Evolutionary conservation across 2,329 filamentous ascomycete genomes (phyloP).

Genomic region (Xenosphaeropsis pyriputrescens): DNA sequence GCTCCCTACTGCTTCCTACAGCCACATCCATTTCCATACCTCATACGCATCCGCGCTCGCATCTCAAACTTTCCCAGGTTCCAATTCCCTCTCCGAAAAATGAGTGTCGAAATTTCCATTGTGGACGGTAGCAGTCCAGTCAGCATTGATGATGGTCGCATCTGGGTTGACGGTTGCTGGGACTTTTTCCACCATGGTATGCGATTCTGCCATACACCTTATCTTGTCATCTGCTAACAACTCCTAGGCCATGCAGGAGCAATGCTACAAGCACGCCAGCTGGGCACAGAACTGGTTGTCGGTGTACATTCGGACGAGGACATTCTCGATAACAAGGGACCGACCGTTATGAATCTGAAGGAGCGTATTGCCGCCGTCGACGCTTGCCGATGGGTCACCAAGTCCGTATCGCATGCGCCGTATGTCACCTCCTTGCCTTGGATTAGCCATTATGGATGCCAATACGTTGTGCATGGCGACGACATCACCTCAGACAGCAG

Average conservation of each 20-base stretch:
- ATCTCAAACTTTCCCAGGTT: too few species aligned
- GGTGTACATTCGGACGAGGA: conserved; percentile 93
- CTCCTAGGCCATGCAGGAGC: too few species aligned
- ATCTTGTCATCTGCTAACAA: too few species aligned
- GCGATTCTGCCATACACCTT: conserved; percentile 7
- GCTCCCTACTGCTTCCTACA: too few species aligned
- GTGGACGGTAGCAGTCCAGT: neutral
- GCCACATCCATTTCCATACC: too few species aligned
- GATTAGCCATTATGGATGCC: conserved; percentile 91
- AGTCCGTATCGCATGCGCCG: conserved; percentile 69
- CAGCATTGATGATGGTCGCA: conserved; percentile 42
- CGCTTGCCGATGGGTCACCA: conserved; percentile 88
- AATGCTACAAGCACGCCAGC: too few species aligned
- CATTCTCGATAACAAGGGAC: conserved; percentile 93
- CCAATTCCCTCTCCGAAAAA: too few species aligned
- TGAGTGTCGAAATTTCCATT: too few species aligned
- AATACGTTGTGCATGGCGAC: conserved; percentile 91
- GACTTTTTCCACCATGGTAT: conserved; percentile 95
- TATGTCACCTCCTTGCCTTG: conserved; percentile 90
- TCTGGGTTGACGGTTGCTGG: conserved; percentile 98
- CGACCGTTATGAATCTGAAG: conserved; percentile 86
- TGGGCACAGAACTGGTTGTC: conserved; percentile 71
- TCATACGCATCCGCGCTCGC: too few species aligned
- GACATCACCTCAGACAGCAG: conserved; percentile 91
- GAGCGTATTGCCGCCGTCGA: conserved; percentile 87